Evolutionary conservation across 805 yeast species (phyloP), one percentile per base, ranked within the genome.

Genomic region (Candida gorgasii): DNA sequence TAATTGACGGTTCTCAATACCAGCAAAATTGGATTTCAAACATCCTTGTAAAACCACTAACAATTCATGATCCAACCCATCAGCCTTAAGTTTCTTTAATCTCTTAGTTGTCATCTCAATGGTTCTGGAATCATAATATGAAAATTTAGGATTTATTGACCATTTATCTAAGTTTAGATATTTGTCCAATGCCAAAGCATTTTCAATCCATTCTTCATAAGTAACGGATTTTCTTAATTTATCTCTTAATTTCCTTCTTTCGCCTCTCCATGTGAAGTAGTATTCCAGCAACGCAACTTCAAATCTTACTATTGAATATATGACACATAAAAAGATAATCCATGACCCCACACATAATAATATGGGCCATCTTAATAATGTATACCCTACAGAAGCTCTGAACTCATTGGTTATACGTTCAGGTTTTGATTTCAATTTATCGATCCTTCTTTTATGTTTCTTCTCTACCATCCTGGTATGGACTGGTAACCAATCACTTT

Each of bases 21-120:
- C 93, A 3, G 89, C 89, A 64, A 85, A 86, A 54, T 86, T 86
- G 39, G 79, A 72, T 55, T 82, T 83, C 18, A 86, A 59, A 51
- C 90, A 84, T 3, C 80, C 80, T 49, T 82, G 88, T 24, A 86
- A 61, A 6, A 81, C 62, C 9, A 76, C 58, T 64, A 79, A 67
- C 23, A 84, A 56, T 36, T 78, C 81, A 14, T 75, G 75, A 22
- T 60, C 66, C 12, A 63, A 51, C 2, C 61, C 55, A 3, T 57
- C 52, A 15, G 49, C 48, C 18, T 78, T 60, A 26, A 73, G 55
- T 2, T 50, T 48, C 29, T 59, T 52, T 39, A 85, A 58, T 42
- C 74, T 68, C 11, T 54, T 46, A 5, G 76, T 69, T 0, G 82
- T 75, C 35, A 76, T 62, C 34, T 69, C 59, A 7, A 86, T 62